Percentiles rank a stretch among this genome's conserved stretches.
phyloP scores from a whole-genome alignment of 208 protist genomes.

The Crithidia expoeki region DNA sequence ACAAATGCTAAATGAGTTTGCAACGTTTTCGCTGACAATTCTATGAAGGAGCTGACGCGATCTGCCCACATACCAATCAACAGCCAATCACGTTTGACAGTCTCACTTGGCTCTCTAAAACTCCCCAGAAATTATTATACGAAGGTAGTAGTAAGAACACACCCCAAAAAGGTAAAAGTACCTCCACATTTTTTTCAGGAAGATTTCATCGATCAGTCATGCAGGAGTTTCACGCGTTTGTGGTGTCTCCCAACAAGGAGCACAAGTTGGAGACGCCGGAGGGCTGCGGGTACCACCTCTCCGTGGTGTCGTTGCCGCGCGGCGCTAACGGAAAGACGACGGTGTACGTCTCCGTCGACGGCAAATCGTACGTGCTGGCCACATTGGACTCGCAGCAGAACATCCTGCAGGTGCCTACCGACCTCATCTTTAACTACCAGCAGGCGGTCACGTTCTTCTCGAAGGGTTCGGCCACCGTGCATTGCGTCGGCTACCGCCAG shows the following conservation, averaged over 20 bases:
- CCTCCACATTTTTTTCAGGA: background rate
- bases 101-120: too few relatives aligned
- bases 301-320: conserved; percentile 68
- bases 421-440: conserved; percentile 84
- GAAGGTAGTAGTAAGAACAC: too few relatives aligned
- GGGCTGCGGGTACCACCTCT: conserved; percentile 74
- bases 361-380: conserved; percentile 75
- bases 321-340: conserved; percentile 69
- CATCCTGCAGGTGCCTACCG: conserved; percentile 67
- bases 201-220: conserved; percentile 24
- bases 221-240: conserved; percentile 86
- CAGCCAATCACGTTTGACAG: too few relatives aligned
- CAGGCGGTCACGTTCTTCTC: conserved; percentile 81
- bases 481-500: conserved; percentile 85
- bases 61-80: too few relatives aligned
- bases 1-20: too few relatives aligned
- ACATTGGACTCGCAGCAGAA: conserved; percentile 67
- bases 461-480: conserved; percentile 71
- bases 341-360: conserved; percentile 80
- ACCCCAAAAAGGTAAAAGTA: background rate
- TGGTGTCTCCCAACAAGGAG: conserved; percentile 74
- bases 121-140: too few relatives aligned
- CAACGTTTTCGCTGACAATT: too few relatives aligned
- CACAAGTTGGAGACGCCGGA: conserved; percentile 55
- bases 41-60: too few relatives aligned